Conservation (phyloP, 345 rosid genomes). For the Citrus unshiu region DNA sequence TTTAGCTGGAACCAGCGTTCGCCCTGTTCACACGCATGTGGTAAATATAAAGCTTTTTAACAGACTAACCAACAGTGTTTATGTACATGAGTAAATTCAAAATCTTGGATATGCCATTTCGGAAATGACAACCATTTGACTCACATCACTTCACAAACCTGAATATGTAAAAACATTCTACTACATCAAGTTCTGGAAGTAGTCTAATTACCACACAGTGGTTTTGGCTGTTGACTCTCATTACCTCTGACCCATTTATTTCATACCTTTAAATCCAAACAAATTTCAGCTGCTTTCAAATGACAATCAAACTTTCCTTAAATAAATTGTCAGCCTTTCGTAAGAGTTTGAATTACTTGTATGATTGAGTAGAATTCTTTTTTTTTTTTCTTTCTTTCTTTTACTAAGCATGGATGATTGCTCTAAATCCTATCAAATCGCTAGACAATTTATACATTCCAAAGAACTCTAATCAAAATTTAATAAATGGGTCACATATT, state of each 20-base stretch:
- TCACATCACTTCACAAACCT: neutral
- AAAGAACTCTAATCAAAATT: neutral
- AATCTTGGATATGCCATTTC: neutral
- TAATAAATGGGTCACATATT: neutral
- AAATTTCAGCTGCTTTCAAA: neutral
- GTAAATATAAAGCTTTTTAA: neutral
- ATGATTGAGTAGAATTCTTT: neutral
- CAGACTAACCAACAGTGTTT: neutral
- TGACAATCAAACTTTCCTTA: neutral
- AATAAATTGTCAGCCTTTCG: neutral
- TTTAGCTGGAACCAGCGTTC: slow-evolving; percentile 56
- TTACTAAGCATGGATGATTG: neutral
- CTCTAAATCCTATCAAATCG: neutral
- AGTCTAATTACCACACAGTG: neutral
- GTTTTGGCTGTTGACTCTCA: neutral
- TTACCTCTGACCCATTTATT: neutral
- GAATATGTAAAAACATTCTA: neutral
- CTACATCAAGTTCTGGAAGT: neutral
- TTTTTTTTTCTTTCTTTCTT: neutral
- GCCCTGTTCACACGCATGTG: slow-evolving; percentile 25
- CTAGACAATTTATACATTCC: neutral
- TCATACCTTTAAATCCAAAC: neutral
- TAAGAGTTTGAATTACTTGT: neutral
- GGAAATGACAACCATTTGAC: slow-evolving; percentile 3
- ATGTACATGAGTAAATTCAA: neutral